Conservation (phyloP, 805 yeast genomes). For the Candida easanensis region DNA sequence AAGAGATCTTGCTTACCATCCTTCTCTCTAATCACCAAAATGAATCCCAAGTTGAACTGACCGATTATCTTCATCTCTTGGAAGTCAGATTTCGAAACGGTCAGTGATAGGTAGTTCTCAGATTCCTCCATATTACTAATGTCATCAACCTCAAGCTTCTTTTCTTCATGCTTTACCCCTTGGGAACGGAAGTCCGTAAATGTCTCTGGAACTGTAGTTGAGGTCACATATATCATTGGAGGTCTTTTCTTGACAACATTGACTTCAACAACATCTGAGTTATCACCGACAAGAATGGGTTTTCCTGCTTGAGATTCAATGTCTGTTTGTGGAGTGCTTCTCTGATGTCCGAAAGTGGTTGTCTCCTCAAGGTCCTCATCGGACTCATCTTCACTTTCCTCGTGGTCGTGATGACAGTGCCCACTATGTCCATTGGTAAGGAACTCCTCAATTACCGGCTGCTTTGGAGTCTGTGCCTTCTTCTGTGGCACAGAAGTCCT, state of each 20-base stretch:
- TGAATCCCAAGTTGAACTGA: conserved; percentile 93
- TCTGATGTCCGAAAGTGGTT: not conserved
- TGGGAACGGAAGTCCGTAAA: conserved; percentile 2
- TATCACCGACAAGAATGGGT: not conserved
- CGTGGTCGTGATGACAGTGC: conserved; percentile 9
- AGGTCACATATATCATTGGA: conserved; percentile 11
- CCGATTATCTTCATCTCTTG: conserved; percentile 76
- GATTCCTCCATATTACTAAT: conserved; percentile 48
- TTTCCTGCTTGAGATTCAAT: not conserved
- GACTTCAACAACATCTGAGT: conserved; percentile 10
- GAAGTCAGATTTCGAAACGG: conserved; percentile 73
- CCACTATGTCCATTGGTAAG: not conserved
- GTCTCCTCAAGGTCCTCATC: not conserved
- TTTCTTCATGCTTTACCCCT: not conserved
- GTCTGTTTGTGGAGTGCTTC: conserved; percentile 7
- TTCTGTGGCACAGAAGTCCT: not conserved
- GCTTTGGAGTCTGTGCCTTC: not conserved
- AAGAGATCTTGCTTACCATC: conserved; percentile 66
- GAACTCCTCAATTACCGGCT: not conserved
- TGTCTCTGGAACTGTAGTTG: conserved; percentile 1
- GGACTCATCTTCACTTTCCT: not conserved
- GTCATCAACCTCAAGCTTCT: conserved; percentile 31
- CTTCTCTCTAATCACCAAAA: conserved; percentile 56
- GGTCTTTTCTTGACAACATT: conserved; percentile 13
- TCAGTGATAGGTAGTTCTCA: conserved; percentile 55